phyloP scores from a whole-genome alignment of 2,329 filamentous ascomycete genomes.

The Dactylellina parvicollis region DNA sequence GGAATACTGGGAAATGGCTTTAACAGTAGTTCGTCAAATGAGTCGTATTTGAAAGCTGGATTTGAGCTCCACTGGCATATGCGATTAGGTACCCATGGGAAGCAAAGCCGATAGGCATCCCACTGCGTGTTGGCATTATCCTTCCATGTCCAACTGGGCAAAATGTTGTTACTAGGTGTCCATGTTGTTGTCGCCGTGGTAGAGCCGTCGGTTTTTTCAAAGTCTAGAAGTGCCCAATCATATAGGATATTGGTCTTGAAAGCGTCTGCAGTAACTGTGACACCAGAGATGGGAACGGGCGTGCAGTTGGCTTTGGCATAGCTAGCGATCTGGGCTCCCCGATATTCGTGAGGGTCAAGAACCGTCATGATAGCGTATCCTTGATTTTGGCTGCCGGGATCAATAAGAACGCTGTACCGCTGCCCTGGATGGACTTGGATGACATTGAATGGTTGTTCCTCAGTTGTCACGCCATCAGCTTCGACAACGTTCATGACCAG shows the following conservation, averaged over 20 bases:
- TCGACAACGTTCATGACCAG: background rate
- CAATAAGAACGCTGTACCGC: background rate
- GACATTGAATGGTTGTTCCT: background rate
- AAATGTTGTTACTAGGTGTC: background rate
- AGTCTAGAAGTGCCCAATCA: background rate
- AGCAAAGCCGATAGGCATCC: background rate
- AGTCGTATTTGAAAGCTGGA: background rate
- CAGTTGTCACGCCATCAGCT: background rate
- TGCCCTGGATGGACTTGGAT: background rate
- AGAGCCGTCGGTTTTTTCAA: background rate
- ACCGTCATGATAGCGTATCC: background rate
- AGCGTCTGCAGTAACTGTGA: background rate
- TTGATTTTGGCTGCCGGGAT: background rate
- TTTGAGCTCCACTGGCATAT: background rate
- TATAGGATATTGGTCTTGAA: background rate
- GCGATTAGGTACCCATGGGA: slow-evolving; percentile 4
- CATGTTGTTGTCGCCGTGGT: background rate
- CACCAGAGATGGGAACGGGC: background rate
- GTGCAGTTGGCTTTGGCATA: background rate
- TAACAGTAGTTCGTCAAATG: background rate
- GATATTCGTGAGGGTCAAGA: background rate
- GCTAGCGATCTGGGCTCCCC: background rate
- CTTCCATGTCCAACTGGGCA: background rate
- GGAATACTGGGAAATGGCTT: background rate
- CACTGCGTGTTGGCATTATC: background rate